Evolutionary conservation across 2,329 filamentous ascomycete species (phyloP).

Genomic region (Sporothrix inflata): DNA sequence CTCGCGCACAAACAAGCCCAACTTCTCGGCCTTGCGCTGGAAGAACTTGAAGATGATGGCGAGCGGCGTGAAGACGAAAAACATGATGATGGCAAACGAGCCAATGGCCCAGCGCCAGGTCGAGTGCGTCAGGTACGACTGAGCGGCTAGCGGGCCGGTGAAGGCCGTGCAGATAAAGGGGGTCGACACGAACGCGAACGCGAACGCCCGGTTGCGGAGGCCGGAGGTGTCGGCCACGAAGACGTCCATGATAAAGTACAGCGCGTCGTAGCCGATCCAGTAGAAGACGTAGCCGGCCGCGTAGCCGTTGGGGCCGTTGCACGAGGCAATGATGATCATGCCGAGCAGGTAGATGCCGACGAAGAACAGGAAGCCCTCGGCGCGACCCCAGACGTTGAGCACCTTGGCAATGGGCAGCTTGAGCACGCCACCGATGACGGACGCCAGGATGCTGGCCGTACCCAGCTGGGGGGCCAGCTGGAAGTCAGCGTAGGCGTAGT

Average conservation of each 20-base stretch:
- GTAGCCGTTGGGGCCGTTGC: slow-evolving; percentile 62
- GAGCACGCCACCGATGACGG: slow-evolving; percentile 60
- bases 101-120: slow-evolving; percentile 72
- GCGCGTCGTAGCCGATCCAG: slow-evolving; percentile 56
- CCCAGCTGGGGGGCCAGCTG: slow-evolving; percentile 57
- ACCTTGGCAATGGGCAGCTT: slow-evolving; percentile 70
- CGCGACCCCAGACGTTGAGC: slow-evolving; percentile 68
- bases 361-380: slow-evolving; percentile 62
- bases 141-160: slow-evolving; percentile 61
- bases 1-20: slow-evolving; percentile 51
- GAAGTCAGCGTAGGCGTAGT: slow-evolving; percentile 57
- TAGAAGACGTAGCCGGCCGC: slow-evolving; percentile 69
- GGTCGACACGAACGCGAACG: slow-evolving; percentile 65
- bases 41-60: slow-evolving; percentile 60
- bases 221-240: slow-evolving; percentile 71
- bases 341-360: slow-evolving; percentile 54
- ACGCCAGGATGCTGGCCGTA: slow-evolving; percentile 57
- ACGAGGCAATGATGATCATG: slow-evolving; percentile 68
- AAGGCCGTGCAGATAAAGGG: slow-evolving; percentile 70
- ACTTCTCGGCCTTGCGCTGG: slow-evolving; percentile 60
- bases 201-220: slow-evolving; percentile 66
- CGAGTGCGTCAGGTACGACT: slow-evolving; percentile 53
- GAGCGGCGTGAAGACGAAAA: slow-evolving; percentile 62
- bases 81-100: slow-evolving; percentile 65
- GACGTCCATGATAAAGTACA: slow-evolving; percentile 53